Conservation (phyloP, 192 early-diverging fungal species). For the Entomortierella parvispora region DNA sequence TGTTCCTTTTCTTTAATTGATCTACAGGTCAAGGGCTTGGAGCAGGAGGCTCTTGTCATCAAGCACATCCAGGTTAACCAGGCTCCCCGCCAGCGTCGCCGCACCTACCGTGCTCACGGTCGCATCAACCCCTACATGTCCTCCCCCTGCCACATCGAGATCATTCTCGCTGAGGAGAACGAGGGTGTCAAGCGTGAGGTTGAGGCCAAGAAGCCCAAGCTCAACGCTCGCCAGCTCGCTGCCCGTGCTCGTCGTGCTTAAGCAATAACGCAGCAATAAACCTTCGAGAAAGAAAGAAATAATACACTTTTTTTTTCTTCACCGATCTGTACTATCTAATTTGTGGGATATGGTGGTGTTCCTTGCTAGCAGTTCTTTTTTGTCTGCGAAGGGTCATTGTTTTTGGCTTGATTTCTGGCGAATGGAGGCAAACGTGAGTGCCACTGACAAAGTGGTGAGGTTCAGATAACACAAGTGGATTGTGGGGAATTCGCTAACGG, state of each 20-base stretch:
- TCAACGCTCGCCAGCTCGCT: constrained; percentile 68
- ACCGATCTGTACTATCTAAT: background rate
- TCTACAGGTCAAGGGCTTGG: constrained; percentile 87
- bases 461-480: no score
- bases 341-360: background rate
- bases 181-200: constrained; percentile 81
- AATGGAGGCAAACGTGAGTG: no score
- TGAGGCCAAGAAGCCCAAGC: constrained; percentile 65
- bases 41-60: constrained; percentile 87
- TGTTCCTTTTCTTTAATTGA: background rate
- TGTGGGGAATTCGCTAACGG: no score
- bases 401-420: no score
- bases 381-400: no score
- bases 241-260: constrained; percentile 60
- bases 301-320: background rate
- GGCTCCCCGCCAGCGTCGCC: constrained; percentile 95
- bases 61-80: constrained; percentile 98
- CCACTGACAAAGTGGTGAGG: no score
- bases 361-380: no score
- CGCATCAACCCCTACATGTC: constrained; percentile 87
- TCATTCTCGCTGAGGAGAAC: constrained; percentile 91
- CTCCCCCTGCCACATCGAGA: constrained; percentile 96
- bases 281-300: background rate
- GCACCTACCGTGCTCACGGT: constrained; percentile 99
- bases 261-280: constrained; percentile 10